Evolutionary conservation across 164 flowering plant species (phyloP).

Genomic region (Echeveria elegans): DNA sequence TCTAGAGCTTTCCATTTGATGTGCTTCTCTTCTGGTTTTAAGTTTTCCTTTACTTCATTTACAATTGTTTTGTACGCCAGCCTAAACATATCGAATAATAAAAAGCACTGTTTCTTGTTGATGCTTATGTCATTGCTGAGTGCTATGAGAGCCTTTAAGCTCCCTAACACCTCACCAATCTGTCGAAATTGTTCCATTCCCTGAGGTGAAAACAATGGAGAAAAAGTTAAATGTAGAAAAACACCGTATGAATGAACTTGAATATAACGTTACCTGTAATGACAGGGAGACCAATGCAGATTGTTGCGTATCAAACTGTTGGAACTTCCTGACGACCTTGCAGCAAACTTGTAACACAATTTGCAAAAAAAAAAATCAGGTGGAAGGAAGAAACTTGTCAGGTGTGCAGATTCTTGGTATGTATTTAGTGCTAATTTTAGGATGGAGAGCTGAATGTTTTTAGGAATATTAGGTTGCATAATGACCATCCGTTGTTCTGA

Average conservation of each 20-base stretch:
- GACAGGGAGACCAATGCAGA: neutral
- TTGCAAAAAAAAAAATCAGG: neutral
- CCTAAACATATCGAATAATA: slow-evolving; percentile 48
- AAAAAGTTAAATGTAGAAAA: neutral
- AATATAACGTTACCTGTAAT: neutral
- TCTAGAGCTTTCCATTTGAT: slow-evolving; percentile 84
- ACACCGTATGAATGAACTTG: neutral
- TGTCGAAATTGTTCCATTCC: slow-evolving; percentile 78
- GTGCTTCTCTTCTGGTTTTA: slow-evolving; percentile 58
- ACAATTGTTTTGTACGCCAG: slow-evolving; percentile 49
- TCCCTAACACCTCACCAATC: slow-evolving; percentile 76
- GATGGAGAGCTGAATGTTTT: neutral
- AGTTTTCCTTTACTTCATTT: slow-evolving; percentile 45
- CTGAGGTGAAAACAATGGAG: neutral
- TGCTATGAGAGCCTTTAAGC: slow-evolving; percentile 70
- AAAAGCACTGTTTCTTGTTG: slow-evolving; percentile 60
- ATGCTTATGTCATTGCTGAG: slow-evolving; percentile 50
- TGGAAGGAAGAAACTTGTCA: slow-evolving; percentile 3
- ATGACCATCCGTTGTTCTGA: neutral
- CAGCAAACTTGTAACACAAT: neutral
- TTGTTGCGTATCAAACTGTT: neutral
- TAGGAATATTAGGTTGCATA: slow-evolving; percentile 1
- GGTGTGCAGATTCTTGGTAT: neutral
- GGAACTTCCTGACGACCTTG: neutral
- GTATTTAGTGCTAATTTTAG: neutral